These are phyloP conservation scores for Coelastrella sp. DNA, from an alignment of 139 green algal genomes.

Conservation along the genomic window DNA sequence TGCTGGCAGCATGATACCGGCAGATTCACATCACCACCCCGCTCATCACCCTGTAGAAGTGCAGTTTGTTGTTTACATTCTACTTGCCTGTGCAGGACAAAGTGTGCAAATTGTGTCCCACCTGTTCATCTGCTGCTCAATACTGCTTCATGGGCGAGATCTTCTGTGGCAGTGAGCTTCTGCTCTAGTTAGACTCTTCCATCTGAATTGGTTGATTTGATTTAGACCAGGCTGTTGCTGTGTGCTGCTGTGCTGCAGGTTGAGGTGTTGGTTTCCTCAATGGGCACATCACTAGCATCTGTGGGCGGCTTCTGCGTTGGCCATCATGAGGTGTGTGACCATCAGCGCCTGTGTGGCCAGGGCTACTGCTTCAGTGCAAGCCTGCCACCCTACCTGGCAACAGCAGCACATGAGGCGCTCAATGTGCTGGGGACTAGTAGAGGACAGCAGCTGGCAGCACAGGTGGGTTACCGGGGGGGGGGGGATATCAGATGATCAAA, in stretches of 20 bases:
- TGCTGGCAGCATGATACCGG: background rate
- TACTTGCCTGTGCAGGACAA: no score
- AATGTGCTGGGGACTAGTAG: background rate
- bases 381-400: slow-evolving; percentile 95
- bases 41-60: no score
- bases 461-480: background rate
- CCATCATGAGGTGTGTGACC: slow-evolving; percentile 83
- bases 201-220: background rate
- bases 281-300: slow-evolving; percentile 88
- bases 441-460: background rate
- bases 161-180: no score
- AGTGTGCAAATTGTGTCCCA: no score
- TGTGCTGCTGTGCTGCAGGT: slow-evolving; percentile 57
- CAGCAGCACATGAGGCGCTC: slow-evolving; percentile 54
- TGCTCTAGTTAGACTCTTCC: background rate
- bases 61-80: no score
- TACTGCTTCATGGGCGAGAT: no score
- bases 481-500: background rate
- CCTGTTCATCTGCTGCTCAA: no score
- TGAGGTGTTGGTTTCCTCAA: slow-evolving; percentile 90
- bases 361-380: slow-evolving; percentile 98
- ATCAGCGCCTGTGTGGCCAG: slow-evolving; percentile 87
- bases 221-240: background rate
- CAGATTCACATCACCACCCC: no score
- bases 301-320: slow-evolving; percentile 82